phyloP scores from a whole-genome alignment of 192 early-diverging fungal genomes.

The Backusella tarrabulga region DNA sequence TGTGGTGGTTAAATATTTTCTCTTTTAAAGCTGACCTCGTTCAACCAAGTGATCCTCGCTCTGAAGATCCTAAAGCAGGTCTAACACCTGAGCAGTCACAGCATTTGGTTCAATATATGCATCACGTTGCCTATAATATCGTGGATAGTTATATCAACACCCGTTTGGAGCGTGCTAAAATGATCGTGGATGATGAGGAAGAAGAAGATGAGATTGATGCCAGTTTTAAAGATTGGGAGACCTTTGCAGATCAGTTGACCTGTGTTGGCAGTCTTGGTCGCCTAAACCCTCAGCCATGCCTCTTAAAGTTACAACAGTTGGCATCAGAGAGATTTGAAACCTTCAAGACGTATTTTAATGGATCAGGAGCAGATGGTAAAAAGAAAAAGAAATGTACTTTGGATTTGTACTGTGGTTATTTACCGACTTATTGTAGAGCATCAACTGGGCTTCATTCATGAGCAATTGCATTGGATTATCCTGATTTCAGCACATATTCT shows the following conservation, averaged over 20 bases:
- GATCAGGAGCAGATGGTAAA: slow-evolving; percentile 28
- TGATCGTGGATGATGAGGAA: slow-evolving; percentile 43
- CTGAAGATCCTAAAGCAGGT: background rate
- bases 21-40: slow-evolving; percentile 8
- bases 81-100: slow-evolving; percentile 16
- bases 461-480: slow-evolving; percentile 75
- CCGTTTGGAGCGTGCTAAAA: slow-evolving; percentile 56
- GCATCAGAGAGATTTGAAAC: slow-evolving; percentile 49
- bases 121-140: slow-evolving; percentile 51
- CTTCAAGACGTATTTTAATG: slow-evolving; percentile 48
- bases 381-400: background rate
- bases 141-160: slow-evolving; percentile 63
- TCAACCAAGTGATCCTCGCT: slow-evolving; percentile 18
- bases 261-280: slow-evolving; percentile 63
- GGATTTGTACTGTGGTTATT: background rate
- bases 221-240: slow-evolving; percentile 63
- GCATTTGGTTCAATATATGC: slow-evolving; percentile 44
- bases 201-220: slow-evolving; percentile 41
- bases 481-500: slow-evolving; percentile 66
- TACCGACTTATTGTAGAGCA: background rate
- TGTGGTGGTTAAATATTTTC: background rate
- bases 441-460: slow-evolving; percentile 43
- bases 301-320: slow-evolving; percentile 47
- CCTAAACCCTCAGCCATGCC: slow-evolving; percentile 48
- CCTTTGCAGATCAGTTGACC: slow-evolving; percentile 72